A percentile compares a stretch with the other conserved stretches of the same genome.
These are phyloP conservation scores for Sequoia sempervirens DNA, from an alignment of 75 land plant genomes.

Conservation along the genomic window DNA sequence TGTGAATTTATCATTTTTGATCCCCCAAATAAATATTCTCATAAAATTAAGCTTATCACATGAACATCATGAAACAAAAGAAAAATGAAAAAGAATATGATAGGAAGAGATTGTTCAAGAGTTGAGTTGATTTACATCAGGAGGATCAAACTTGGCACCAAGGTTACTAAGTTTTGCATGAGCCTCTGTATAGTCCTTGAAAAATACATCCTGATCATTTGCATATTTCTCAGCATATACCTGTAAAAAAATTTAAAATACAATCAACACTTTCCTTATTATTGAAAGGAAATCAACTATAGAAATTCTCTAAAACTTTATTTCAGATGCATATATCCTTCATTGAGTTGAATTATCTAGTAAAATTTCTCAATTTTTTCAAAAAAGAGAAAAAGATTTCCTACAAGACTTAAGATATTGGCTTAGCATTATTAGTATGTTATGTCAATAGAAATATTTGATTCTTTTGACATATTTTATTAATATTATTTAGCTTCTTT, in stretches of 20 bases:
- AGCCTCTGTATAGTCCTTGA: constrained; percentile 93
- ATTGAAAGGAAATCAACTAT: no score
- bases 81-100: no score
- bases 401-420: no score
- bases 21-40: no score
- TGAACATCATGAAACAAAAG: background rate
- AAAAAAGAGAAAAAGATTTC: background rate
- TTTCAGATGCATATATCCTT: no score
- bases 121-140: constrained; percentile 44
- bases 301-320: no score
- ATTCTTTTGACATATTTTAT: background rate
- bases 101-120: background rate
- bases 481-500: no score
- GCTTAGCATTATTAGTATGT: no score
- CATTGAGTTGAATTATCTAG: no score
- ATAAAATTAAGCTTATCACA: no score
- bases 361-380: no score
- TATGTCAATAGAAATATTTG: background rate
- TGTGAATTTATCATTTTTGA: background rate
- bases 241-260: constrained; percentile 20
- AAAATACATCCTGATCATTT: constrained; percentile 81
- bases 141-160: constrained; percentile 94
- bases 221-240: constrained; percentile 96
- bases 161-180: constrained; percentile 96
- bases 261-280: background rate